phyloP scores from a whole-genome alignment of 805 yeast genomes.

The Yarrowia bubula region DNA sequence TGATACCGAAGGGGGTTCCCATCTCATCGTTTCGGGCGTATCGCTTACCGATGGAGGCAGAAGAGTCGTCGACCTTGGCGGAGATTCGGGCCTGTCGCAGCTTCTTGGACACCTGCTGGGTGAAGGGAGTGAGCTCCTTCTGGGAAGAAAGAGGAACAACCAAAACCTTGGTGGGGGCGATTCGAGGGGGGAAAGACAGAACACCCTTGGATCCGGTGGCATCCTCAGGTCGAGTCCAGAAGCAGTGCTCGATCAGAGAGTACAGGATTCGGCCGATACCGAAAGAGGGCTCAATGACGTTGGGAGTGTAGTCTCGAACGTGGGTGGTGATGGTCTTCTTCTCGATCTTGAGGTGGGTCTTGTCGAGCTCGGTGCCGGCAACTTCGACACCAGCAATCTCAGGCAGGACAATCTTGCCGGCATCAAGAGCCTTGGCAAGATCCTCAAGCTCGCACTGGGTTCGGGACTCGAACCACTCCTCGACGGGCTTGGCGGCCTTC shows the following conservation, averaged over 20 bases:
- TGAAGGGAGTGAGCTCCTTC: constrained; percentile 72
- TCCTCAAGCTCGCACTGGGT: constrained; percentile 83
- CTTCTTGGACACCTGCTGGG: constrained; percentile 62
- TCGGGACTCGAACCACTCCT: constrained; percentile 69
- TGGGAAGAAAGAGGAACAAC: constrained; percentile 91
- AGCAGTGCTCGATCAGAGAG: constrained; percentile 87
- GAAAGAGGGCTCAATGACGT: constrained; percentile 97
- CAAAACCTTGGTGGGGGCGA: constrained; percentile 96
- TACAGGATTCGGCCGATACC: constrained; percentile 98
- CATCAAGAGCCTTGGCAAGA: constrained; percentile 64
- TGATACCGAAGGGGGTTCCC: constrained; percentile 98
- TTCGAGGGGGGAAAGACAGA: constrained; percentile 87
- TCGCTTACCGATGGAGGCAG: constrained; percentile 97
- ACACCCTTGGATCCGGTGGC: constrained; percentile 70
- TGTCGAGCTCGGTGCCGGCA: constrained; percentile 56
- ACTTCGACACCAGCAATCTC: constrained; percentile 61
- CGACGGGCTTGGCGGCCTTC: constrained; percentile 92
- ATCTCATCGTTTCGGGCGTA: constrained; percentile 97
- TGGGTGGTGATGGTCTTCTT: constrained; percentile 81
- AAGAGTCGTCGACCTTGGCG: constrained; percentile 93
- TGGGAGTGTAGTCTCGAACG: constrained; percentile 92
- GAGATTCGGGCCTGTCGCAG: constrained; percentile 83
- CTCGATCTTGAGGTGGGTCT: constrained; percentile 68
- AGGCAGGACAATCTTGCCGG: constrained; percentile 61
- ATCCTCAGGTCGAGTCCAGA: constrained; percentile 93